Percentiles rank a stretch among this genome's conserved stretches.
Evolutionary conservation across 768 basidiomycete species (phyloP).

Genomic region (Calvatia gigantea): DNA sequence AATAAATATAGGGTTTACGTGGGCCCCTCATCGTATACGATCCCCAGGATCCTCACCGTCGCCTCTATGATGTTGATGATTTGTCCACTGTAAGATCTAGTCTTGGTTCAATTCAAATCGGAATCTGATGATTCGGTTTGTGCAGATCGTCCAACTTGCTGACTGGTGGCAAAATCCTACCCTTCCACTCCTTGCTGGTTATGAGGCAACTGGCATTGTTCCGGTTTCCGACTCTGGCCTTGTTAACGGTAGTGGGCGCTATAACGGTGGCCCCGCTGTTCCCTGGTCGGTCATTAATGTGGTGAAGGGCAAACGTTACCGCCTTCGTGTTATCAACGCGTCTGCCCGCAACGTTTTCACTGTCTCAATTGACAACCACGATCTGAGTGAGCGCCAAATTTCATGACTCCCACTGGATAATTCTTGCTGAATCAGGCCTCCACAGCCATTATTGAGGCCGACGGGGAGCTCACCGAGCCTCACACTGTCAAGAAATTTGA

Average conservation of each 20-base stretch:
- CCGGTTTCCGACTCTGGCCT: slow-evolving; percentile 35
- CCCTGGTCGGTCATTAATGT: slow-evolving; percentile 41
- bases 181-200: slow-evolving; percentile 25
- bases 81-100: background rate
- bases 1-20: slow-evolving; percentile 35
- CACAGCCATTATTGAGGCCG: slow-evolving; percentile 34
- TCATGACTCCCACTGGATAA: background rate
- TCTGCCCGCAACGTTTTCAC: slow-evolving; percentile 42
- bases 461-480: slow-evolving; percentile 30
- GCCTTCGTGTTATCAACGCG: slow-evolving; percentile 49
- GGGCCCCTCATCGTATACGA: slow-evolving; percentile 37
- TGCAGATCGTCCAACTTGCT: slow-evolving; percentile 23
- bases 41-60: slow-evolving; percentile 25
- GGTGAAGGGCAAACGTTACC: slow-evolving; percentile 39
- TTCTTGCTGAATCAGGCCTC: background rate
- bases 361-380: slow-evolving; percentile 33
- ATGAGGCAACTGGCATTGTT: slow-evolving; percentile 23
- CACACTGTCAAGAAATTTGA: slow-evolving; percentile 34
- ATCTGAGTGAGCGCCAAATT: slow-evolving; percentile 19
- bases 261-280: slow-evolving; percentile 34
- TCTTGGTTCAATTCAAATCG: slow-evolving; percentile 8
- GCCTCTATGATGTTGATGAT: slow-evolving; percentile 15
- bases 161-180: slow-evolving; percentile 41
- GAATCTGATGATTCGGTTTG: slow-evolving; percentile 19
- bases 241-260: slow-evolving; percentile 46